Base-by-base conservation (phyloP, 2,329 filamentous ascomycete genomes). In the Penicillium concentricum region DNA sequence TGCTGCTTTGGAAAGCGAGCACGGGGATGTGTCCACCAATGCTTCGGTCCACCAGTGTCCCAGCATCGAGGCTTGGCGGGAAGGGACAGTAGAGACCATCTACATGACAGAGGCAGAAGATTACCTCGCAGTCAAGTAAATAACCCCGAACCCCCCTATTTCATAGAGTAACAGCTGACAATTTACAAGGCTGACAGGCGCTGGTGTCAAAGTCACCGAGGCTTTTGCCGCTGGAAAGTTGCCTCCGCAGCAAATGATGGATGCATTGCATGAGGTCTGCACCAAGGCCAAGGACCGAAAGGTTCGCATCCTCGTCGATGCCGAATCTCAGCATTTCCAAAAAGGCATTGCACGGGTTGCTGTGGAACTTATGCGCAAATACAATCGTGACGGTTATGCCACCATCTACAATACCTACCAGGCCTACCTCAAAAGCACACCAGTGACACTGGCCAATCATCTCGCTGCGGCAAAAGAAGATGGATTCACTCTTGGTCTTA, bases 331-430 rank as follows among this genome's bases (percentile, higher is more conserved):
- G 55, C 82, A 84, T 54, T 82, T 94, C 30, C 90, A 96, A 75
- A 78, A 82, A 6, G 91, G 91, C 8, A 93, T 95, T 59, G 88
- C 94, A 70, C 82, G 85, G 64, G 93, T 91, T 88, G 90, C 87
- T 5, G 74, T 94, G 48, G 76, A 82, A n/a, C 88, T 91, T 64
- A 90, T 92, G 79, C 83, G 84, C 65, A 85, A 84, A 69, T 92
- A 90, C 79, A 95, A 95, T 77, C 83, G 78, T 44, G 74, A 74
- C n/a, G 76, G 73, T 0, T 82, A 82, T 32, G 87, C 89, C 4
- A 80, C 91, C 32, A 81, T 97, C 54, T 95, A 92, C 76, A 87
- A 87, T 60, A 91, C 89, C 0, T 92, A 92, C 73, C 89, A 92
- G 73, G 87, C 87, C 1, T 92, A 92, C 73, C 82, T 90, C 48